These are phyloP conservation scores for Salvia miltiorrhiza DNA, from an alignment of 257 asterid species.

Conservation along the genomic window DNA sequence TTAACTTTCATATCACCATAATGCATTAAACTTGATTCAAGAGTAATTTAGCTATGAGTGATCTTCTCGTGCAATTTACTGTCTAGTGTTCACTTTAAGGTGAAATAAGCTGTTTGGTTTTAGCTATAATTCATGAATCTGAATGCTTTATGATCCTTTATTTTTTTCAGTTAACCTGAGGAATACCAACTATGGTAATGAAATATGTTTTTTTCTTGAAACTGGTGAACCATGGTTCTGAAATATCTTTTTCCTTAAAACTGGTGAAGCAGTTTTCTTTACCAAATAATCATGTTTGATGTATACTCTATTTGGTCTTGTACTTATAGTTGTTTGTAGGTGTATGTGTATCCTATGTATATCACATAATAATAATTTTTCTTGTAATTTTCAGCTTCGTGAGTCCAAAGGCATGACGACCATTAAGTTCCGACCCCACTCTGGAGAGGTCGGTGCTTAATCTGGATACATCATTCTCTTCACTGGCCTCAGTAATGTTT, in stretches of 20 bases:
- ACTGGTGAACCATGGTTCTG: background rate
- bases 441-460: conserved; percentile 76
- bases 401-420: conserved; percentile 95
- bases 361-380: conserved; percentile 6
- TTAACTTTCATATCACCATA: background rate
- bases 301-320: background rate
- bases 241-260: background rate
- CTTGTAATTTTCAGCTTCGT: conserved; percentile 68
- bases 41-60: background rate
- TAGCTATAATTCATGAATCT: background rate
- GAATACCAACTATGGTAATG: background rate
- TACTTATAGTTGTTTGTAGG: background rate
- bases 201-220: background rate
- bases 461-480: background rate
- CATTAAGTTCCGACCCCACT: conserved; percentile 94
- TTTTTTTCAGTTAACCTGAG: background rate
- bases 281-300: background rate
- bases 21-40: background rate
- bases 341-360: background rate
- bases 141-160: background rate
- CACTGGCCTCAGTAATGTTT: conserved; percentile 10
- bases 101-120: background rate
- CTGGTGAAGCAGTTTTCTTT: background rate
- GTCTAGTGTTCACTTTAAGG: background rate
- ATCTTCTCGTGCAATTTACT: background rate